phyloP scores from a whole-genome alignment of 2,329 filamentous ascomycete genomes.

The Zopfia rhizophila region DNA sequence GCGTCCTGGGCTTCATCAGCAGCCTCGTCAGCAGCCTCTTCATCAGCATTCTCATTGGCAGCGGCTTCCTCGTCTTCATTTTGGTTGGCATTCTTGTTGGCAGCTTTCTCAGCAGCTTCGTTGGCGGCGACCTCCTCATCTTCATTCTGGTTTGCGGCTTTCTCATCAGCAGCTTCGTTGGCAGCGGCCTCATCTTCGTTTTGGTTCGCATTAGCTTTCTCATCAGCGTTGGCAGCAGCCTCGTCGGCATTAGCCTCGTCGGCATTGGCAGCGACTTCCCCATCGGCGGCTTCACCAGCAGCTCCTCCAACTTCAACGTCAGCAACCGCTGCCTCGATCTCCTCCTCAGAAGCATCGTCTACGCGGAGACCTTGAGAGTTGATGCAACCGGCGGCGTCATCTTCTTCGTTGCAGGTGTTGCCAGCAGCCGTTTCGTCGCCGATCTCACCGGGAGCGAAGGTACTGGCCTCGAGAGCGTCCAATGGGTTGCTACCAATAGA shows the following conservation, averaged over 20 bases:
- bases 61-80: not conserved
- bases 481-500: slow-evolving; percentile 71
- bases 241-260: slow-evolving; percentile 4
- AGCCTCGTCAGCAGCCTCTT: slow-evolving; percentile 6
- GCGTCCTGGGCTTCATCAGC: not conserved
- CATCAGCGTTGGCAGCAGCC: slow-evolving; percentile 6
- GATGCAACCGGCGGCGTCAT: slow-evolving; percentile 65
- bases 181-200: not conserved
- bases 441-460: slow-evolving; percentile 70
- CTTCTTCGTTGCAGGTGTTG: slow-evolving; percentile 62
- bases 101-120: not conserved
- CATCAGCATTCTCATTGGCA: not conserved
- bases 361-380: slow-evolving; percentile 64
- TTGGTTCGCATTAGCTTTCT: not conserved
- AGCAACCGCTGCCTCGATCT: slow-evolving; percentile 62
- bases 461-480: slow-evolving; percentile 69
- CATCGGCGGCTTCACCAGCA: slow-evolving; percentile 13
- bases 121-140: slow-evolving; percentile 7
- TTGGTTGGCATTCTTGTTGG: slow-evolving; percentile 5
- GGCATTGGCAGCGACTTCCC: slow-evolving; percentile 1
- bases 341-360: slow-evolving; percentile 63
- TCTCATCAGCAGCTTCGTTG: slow-evolving; percentile 3
- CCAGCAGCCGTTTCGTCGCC: slow-evolving; percentile 62
- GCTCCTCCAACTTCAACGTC: slow-evolving; percentile 40
- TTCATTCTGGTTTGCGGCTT: not conserved